A percentile compares a stretch with the other conserved stretches of the same genome.
Evolutionary conservation across 1,139 yeast species (phyloP).

Genomic region (Candida frijolesensis): DNA sequence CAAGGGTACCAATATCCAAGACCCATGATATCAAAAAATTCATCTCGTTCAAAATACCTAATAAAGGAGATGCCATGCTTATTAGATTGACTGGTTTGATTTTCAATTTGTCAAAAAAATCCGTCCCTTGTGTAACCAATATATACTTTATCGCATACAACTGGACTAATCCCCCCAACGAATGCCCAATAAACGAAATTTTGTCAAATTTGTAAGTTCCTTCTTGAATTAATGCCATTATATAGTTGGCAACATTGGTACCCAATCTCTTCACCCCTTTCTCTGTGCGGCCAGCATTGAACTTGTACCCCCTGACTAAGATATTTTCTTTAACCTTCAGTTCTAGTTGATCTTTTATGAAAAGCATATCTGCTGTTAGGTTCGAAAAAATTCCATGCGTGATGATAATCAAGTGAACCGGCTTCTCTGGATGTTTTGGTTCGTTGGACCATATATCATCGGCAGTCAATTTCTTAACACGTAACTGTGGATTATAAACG

Average conservation of each 20-base stretch:
- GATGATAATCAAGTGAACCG: slow-evolving; percentile 71
- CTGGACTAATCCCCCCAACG: slow-evolving; percentile 89
- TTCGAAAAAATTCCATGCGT: slow-evolving; percentile 95
- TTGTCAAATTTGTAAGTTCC: slow-evolving; percentile 44
- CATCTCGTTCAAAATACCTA: slow-evolving; percentile 83
- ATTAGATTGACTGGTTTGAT: slow-evolving; percentile 70
- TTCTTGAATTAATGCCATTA: slow-evolving; percentile 54
- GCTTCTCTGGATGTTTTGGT: slow-evolving; percentile 39
- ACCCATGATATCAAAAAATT: slow-evolving; percentile 85
- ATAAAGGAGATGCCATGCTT: slow-evolving; percentile 81
- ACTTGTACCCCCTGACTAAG: slow-evolving; percentile 78
- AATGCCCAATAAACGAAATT: slow-evolving; percentile 89
- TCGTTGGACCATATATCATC: slow-evolving; percentile 70
- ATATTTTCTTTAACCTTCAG: slow-evolving; percentile 59
- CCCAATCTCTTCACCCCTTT: slow-evolving; percentile 87
- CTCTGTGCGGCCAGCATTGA: slow-evolving; percentile 88
- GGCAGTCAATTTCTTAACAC: slow-evolving; percentile 57
- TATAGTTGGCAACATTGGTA: slow-evolving; percentile 68
- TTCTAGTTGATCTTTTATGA: slow-evolving; percentile 79
- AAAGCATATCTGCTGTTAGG: slow-evolving; percentile 85
- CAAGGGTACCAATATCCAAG: slow-evolving; percentile 83
- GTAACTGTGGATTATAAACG: slow-evolving; percentile 23
- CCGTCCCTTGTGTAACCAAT: slow-evolving; percentile 51
- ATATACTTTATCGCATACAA: slow-evolving; percentile 85
- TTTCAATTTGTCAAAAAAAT: slow-evolving; percentile 57